These are phyloP conservation scores for Achlya hypogyna DNA, from an alignment of 352 stramenopile species.

Conservation along the genomic window DNA sequence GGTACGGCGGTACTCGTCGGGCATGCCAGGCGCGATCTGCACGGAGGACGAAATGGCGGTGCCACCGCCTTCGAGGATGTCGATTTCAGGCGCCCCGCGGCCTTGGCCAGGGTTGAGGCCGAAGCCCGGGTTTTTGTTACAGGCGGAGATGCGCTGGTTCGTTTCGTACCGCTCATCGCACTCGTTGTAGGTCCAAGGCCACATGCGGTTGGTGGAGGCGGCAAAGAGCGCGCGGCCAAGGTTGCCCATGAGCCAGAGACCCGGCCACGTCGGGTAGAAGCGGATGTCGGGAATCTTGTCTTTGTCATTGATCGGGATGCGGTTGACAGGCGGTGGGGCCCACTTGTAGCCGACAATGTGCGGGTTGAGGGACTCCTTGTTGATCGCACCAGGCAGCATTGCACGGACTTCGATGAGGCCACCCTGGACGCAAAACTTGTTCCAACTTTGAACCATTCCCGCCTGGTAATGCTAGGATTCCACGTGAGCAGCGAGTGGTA, in stretches of 20 bases:
- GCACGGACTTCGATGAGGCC: slow-evolving; percentile 81
- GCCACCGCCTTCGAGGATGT: slow-evolving; percentile 85
- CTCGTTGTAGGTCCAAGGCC: slow-evolving; percentile 90
- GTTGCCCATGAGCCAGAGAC: slow-evolving; percentile 94
- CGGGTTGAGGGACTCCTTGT: slow-evolving; percentile 32
- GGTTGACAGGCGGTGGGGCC: slow-evolving; percentile 34
- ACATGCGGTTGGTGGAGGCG: slow-evolving; percentile 86
- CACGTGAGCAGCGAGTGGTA: background rate
- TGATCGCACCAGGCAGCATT: slow-evolving; percentile 55
- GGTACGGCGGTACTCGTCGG: slow-evolving; percentile 45
- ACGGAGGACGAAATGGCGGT: slow-evolving; percentile 76
- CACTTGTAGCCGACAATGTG: slow-evolving; percentile 70
- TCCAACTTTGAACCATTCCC: slow-evolving; percentile 88
- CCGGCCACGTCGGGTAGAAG: slow-evolving; percentile 86
- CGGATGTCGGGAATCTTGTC: slow-evolving; percentile 27
- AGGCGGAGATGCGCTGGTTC: slow-evolving; percentile 61
- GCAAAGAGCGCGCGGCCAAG: slow-evolving; percentile 92
- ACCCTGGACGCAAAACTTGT: slow-evolving; percentile 91
- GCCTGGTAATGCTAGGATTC: slow-evolving; percentile 30
- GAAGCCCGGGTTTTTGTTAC: slow-evolving; percentile 83
- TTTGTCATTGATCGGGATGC: slow-evolving; percentile 11
- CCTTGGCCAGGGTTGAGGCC: slow-evolving; percentile 80
- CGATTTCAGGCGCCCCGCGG: slow-evolving; percentile 89
- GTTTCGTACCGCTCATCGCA: slow-evolving; percentile 43
- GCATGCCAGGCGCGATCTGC: slow-evolving; percentile 73